These are phyloP conservation scores for Talaromyces sp. DNA, from an alignment of 2,329 filamentous ascomycete genomes.

Conservation along the genomic window DNA sequence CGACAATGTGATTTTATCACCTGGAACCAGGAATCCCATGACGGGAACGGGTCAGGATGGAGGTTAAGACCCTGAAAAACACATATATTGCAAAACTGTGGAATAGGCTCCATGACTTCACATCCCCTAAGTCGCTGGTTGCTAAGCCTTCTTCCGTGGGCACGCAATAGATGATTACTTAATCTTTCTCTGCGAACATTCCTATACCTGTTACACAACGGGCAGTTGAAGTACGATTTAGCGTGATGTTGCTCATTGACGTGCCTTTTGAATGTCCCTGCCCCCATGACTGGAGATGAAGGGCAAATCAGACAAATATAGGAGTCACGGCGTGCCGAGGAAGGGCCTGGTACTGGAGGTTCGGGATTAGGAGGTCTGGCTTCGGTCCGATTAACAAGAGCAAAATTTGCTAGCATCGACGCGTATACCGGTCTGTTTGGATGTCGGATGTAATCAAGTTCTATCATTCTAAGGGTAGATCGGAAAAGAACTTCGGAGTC, in stretches of 20 bases:
- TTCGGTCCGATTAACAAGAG: not conserved
- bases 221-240: not conserved
- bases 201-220: not conserved
- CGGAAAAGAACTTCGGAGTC: not conserved
- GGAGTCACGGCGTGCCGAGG: not conserved
- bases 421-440: not conserved
- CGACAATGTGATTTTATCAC: not conserved
- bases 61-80: not conserved
- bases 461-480: not conserved
- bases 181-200: not conserved
- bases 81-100: not conserved
- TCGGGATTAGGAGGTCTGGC: too few relatives aligned
- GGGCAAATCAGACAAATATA: not conserved
- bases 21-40: not conserved
- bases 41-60: not conserved
- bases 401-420: not conserved
- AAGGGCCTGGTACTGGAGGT: not conserved
- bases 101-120: not conserved
- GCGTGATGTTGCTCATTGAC: not conserved
- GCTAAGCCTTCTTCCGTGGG: not conserved
- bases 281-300: not conserved
- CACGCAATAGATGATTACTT: not conserved
- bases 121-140: not conserved
- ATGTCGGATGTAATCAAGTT: not conserved
- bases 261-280: not conserved